Percentiles rank a stretch among this genome's conserved stretches.
phyloP scores from a whole-genome alignment of 345 rosid genomes.

The Schrenkiella parvula region DNA sequence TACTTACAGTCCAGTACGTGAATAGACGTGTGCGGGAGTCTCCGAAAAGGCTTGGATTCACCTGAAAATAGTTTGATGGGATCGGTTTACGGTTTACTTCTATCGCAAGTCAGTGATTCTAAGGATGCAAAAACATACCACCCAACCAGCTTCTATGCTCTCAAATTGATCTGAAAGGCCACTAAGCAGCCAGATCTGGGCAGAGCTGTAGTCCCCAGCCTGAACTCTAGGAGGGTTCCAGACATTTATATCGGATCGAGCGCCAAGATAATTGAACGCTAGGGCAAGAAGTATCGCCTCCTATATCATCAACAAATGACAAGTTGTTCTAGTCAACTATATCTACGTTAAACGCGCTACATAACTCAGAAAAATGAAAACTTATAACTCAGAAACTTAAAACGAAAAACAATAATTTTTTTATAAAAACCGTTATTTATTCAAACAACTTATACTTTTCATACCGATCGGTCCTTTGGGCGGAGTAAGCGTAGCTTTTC shows the following conservation, averaged over 20 bases:
- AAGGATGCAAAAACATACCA: conserved; percentile 11
- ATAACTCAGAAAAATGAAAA: too few species aligned
- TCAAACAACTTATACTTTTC: too few species aligned
- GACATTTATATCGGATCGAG: conserved; percentile 39
- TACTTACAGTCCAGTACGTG: conserved; percentile 37
- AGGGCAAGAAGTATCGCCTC: conserved; percentile 22
- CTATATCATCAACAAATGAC: conserved; percentile 23
- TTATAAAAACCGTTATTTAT: too few species aligned
- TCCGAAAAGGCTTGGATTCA: conserved; percentile 29
- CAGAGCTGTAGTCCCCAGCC: conserved; percentile 32
- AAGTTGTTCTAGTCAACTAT: not conserved
- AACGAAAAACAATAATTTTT: too few species aligned
- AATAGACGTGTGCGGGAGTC: conserved; percentile 31
- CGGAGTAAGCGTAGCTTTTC: not conserved
- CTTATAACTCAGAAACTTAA: too few species aligned
- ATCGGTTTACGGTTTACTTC: not conserved
- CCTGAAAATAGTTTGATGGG: conserved; percentile 13
- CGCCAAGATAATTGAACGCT: conserved; percentile 42
- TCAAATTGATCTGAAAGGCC: conserved; percentile 34
- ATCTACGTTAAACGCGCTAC: too few species aligned
- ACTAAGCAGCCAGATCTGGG: conserved; percentile 43
- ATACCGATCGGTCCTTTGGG: conserved; percentile 5
- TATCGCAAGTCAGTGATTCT: not conserved
- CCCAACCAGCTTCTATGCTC: conserved; percentile 52
- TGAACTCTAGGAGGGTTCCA: conserved; percentile 43